Conservation (phyloP, 1,284 basidiomycete species). For the Takashimella koratensis region DNA sequence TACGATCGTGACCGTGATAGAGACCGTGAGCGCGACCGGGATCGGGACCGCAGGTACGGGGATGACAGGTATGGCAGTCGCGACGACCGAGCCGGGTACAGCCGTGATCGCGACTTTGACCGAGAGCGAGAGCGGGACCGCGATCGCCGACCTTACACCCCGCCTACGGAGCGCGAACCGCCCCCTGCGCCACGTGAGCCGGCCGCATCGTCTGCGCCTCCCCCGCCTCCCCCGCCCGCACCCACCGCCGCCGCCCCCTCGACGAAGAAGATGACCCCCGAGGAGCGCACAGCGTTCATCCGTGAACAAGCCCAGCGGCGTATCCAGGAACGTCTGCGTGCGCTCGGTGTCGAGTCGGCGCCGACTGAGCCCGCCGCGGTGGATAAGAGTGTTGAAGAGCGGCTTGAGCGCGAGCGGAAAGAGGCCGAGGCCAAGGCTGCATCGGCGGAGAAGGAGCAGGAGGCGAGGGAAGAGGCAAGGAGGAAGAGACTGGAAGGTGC, state of each 20-base stretch:
- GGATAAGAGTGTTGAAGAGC: slow-evolving; percentile 74
- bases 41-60: slow-evolving; percentile 46
- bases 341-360: slow-evolving; percentile 68
- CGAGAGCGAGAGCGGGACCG: slow-evolving; percentile 16
- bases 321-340: slow-evolving; percentile 81
- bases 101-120: slow-evolving; percentile 4
- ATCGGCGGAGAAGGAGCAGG: slow-evolving; percentile 69
- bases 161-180: slow-evolving; percentile 33
- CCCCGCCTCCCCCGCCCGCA: slow-evolving; percentile 54
- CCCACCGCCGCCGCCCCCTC: slow-evolving; percentile 56
- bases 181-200: slow-evolving; percentile 24
- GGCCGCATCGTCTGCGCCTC: slow-evolving; percentile 32
- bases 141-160: slow-evolving; percentile 37
- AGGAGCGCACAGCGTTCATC: slow-evolving; percentile 76
- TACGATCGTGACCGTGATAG: slow-evolving; percentile 45
- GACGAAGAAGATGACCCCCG: slow-evolving; percentile 74
- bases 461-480: slow-evolving; percentile 67
- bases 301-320: slow-evolving; percentile 77
- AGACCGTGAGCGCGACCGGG: slow-evolving; percentile 34
- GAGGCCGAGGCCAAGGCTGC: slow-evolving; percentile 77
- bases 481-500: slow-evolving; percentile 65
- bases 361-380: slow-evolving; percentile 51
- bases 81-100: slow-evolving; percentile 4
- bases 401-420: slow-evolving; percentile 74
- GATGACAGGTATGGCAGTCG: slow-evolving; percentile 43